phyloP scores from a whole-genome alignment of 805 yeast genomes.

The Wickerhamiella allomyrinae region DNA sequence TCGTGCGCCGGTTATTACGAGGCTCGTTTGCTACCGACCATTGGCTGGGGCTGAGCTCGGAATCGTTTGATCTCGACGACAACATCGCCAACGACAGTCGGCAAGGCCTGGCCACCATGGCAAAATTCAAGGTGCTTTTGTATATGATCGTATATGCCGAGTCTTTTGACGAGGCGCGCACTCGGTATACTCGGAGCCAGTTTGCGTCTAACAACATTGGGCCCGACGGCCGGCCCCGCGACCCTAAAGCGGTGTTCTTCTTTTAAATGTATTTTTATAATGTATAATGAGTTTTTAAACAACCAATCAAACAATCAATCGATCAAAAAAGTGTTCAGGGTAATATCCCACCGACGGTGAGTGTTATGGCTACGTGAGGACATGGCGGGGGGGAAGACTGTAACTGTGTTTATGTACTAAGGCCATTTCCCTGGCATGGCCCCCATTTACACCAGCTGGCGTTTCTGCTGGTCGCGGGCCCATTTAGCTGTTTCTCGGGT shows the following conservation, averaged over 20 bases:
- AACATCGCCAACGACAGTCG: slow-evolving; percentile 41
- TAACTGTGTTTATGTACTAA: no score
- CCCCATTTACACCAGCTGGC: slow-evolving; percentile 19
- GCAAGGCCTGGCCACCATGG: slow-evolving; percentile 42
- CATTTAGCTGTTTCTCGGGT: slow-evolving; percentile 92
- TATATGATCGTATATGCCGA: slow-evolving; percentile 41
- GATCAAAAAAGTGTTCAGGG: no score
- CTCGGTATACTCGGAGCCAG: slow-evolving; percentile 32
- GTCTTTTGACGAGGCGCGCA: slow-evolving; percentile 58
- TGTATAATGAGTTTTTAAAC: no score
- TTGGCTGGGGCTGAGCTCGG: slow-evolving; percentile 40
- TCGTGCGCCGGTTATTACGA: neutral
- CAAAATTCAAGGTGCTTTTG: slow-evolving; percentile 36
- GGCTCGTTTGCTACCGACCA: slow-evolving; percentile 12
- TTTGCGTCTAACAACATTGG: slow-evolving; percentile 42
- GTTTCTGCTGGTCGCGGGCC: slow-evolving; percentile 81
- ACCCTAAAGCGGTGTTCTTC: slow-evolving; percentile 44
- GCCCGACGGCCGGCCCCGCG: slow-evolving; percentile 52
- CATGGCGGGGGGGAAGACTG: no score
- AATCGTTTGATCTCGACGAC: slow-evolving; percentile 39
- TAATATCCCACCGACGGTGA: no score
- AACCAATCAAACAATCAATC: no score
- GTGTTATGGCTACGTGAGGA: no score
- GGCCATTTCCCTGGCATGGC: no score
- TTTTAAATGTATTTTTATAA: no score